These are phyloP conservation scores for Suillus lakei DNA, from an alignment of 768 basidiomycete genomes.

Conservation along the genomic window DNA sequence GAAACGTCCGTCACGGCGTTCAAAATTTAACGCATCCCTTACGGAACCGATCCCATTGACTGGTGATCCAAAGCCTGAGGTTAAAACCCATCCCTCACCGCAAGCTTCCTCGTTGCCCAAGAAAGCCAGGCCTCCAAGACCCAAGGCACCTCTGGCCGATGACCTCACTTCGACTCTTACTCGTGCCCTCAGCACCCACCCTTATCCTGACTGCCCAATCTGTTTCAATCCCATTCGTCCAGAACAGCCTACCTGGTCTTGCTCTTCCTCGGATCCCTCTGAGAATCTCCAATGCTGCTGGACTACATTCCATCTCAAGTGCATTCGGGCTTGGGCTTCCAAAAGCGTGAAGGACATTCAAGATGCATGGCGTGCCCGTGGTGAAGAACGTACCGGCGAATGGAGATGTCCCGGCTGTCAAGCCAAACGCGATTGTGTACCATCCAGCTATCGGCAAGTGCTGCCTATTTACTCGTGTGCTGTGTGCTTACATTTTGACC, in stretches of 20 bases:
- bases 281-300: slow-evolving; percentile 70
- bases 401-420: slow-evolving; percentile 98
- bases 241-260: slow-evolving; percentile 86
- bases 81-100: slow-evolving; percentile 1
- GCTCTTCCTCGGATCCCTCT: slow-evolving; percentile 56
- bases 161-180: slow-evolving; percentile 80
- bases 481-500: slow-evolving; percentile 17
- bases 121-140: slow-evolving; percentile 14
- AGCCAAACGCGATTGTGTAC: slow-evolving; percentile 68
- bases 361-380: slow-evolving; percentile 75
- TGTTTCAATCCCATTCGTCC: slow-evolving; percentile 85
- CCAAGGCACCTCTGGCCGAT: slow-evolving; percentile 40
- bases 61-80: not conserved
- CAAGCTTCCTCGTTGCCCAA: slow-evolving; percentile 9
- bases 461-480: not conserved
- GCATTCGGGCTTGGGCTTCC: slow-evolving; percentile 86
- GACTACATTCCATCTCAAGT: slow-evolving; percentile 90
- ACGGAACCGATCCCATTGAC: slow-evolving; percentile 22
- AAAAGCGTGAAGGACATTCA: slow-evolving; percentile 76
- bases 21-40: slow-evolving; percentile 42
- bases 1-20: slow-evolving; percentile 33
- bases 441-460: slow-evolving; percentile 68
- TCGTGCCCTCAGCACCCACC: slow-evolving; percentile 65
- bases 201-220: slow-evolving; percentile 80
- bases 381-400: slow-evolving; percentile 70